Evolutionary conservation across 148 eudicot species (phyloP).

Genomic region (Heliosperma pusillum): DNA sequence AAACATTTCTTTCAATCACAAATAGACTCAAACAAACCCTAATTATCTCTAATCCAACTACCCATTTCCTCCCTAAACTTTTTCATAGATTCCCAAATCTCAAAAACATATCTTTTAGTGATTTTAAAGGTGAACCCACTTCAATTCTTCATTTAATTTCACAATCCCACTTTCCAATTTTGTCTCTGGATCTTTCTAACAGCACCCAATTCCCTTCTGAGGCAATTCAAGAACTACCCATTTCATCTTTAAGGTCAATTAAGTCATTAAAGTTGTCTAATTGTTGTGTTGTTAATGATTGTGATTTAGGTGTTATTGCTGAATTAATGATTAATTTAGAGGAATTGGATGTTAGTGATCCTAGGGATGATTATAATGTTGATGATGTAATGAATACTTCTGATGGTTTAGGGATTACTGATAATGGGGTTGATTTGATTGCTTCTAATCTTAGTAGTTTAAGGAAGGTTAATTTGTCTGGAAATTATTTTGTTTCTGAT

Average conservation of each 20-base stretch:
- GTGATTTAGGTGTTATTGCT: slow-evolving; percentile 32
- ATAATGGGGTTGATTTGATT: slow-evolving; percentile 47
- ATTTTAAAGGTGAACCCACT: slow-evolving; percentile 23
- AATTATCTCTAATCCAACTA: slow-evolving; percentile 31
- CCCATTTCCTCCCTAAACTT: slow-evolving; percentile 38
- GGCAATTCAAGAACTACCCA: slow-evolving; percentile 27
- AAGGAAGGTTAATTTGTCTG: slow-evolving; percentile 47
- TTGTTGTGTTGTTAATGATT: slow-evolving; percentile 29
- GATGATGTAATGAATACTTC: slow-evolving; percentile 15
- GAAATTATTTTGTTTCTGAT: slow-evolving; percentile 47
- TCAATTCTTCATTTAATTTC: slow-evolving; percentile 29
- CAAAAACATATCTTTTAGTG: slow-evolving; percentile 36
- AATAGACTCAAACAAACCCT: slow-evolving; percentile 44
- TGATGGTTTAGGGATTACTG: slow-evolving; percentile 44
- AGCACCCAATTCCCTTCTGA: slow-evolving; percentile 30
- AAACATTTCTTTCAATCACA: slow-evolving; percentile 52
- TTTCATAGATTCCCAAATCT: slow-evolving; percentile 42
- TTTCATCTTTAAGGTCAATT: slow-evolving; percentile 25
- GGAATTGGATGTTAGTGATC: slow-evolving; percentile 44
- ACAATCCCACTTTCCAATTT: slow-evolving; percentile 23
- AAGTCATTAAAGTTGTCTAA: slow-evolving; percentile 35
- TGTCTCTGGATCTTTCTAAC: slow-evolving; percentile 39
- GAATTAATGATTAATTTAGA: slow-evolving; percentile 39
- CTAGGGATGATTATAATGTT: slow-evolving; percentile 31
- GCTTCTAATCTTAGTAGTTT: slow-evolving; percentile 36